These are phyloP conservation scores for Aphanomyces invadans DNA, from an alignment of 352 stramenopile genomes.

Conservation along the genomic window DNA sequence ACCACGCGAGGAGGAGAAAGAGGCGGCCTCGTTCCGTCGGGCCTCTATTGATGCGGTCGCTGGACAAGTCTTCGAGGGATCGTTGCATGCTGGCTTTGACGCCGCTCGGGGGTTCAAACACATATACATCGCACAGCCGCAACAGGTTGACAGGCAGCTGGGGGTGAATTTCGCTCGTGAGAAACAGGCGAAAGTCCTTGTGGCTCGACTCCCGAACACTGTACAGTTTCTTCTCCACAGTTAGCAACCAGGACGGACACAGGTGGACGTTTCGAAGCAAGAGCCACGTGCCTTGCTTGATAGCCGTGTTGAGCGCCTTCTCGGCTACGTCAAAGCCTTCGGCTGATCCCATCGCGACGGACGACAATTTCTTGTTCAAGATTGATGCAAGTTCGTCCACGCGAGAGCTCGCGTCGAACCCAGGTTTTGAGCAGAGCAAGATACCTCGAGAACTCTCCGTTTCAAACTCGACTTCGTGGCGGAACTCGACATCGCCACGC, in stretches of 20 bases:
- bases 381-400: slow-evolving; percentile 92
- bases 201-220: slow-evolving; percentile 65
- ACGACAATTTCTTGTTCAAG: slow-evolving; percentile 90
- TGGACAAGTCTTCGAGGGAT: slow-evolving; percentile 91
- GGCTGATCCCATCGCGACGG: slow-evolving; percentile 97
- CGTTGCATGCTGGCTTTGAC: slow-evolving; percentile 96
- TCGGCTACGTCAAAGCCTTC: slow-evolving; percentile 96
- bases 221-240: slow-evolving; percentile 96
- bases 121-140: slow-evolving; percentile 94
- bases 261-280: slow-evolving; percentile 99
- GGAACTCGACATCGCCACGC: slow-evolving; percentile 91
- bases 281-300: slow-evolving; percentile 96
- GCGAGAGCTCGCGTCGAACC: slow-evolving; percentile 96
- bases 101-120: slow-evolving; percentile 96
- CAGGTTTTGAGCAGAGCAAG: slow-evolving; percentile 94
- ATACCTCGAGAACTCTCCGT: slow-evolving; percentile 88
- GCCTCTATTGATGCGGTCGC: slow-evolving; percentile 84
- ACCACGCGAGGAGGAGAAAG: slow-evolving; percentile 96
- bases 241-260: slow-evolving; percentile 95
- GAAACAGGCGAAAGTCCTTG: slow-evolving; percentile 86
- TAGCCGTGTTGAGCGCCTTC: slow-evolving; percentile 88
- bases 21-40: slow-evolving; percentile 87
- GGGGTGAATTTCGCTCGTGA: slow-evolving; percentile 97
- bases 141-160: slow-evolving; percentile 95
- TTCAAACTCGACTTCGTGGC: slow-evolving; percentile 88